phyloP scores from a whole-genome alignment of 768 basidiomycete species.

The Boletus bicolor region DNA sequence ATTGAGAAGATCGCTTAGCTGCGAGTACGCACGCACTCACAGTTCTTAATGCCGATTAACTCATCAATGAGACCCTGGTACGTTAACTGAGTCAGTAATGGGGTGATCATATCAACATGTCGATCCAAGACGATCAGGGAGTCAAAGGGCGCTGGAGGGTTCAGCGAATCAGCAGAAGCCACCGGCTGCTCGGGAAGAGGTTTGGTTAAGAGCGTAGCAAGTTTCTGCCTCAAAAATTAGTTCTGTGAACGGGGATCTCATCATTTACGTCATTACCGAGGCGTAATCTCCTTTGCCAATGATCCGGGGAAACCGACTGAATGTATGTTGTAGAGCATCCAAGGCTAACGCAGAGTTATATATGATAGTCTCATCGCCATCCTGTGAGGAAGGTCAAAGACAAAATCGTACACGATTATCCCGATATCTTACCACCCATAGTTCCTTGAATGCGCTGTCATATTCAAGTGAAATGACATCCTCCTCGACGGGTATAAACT shows the following conservation, averaged over 20 bases:
- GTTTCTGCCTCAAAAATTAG: slow-evolving; percentile 48
- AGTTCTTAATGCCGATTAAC: slow-evolving; percentile 83
- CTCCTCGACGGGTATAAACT: slow-evolving; percentile 90
- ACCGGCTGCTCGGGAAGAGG: slow-evolving; percentile 45
- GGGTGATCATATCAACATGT: slow-evolving; percentile 91
- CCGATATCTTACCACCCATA: slow-evolving; percentile 72
- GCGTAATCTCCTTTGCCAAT: slow-evolving; percentile 91
- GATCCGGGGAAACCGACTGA: slow-evolving; percentile 88
- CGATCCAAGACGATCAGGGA: slow-evolving; percentile 87
- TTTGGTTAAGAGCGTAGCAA: slow-evolving; percentile 68
- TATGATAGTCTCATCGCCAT: slow-evolving; percentile 87
- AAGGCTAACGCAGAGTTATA: slow-evolving; percentile 89
- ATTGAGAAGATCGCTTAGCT: not conserved
- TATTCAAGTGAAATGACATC: slow-evolving; percentile 91
- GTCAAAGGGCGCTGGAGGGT: slow-evolving; percentile 67
- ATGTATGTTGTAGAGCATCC: slow-evolving; percentile 75
- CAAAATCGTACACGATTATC: not conserved
- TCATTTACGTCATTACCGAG: slow-evolving; percentile 44
- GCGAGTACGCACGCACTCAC: slow-evolving; percentile 43
- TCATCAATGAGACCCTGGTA: slow-evolving; percentile 97
- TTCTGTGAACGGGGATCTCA: not conserved
- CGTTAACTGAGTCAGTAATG: slow-evolving; percentile 91
- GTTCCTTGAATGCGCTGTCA: slow-evolving; percentile 80
- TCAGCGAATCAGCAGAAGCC: slow-evolving; percentile 39
- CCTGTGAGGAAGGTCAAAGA: slow-evolving; percentile 43